These are phyloP conservation scores for Bryoglossum gracile DNA, from an alignment of 495 filamentous ascomycete genomes.

Conservation along the genomic window DNA sequence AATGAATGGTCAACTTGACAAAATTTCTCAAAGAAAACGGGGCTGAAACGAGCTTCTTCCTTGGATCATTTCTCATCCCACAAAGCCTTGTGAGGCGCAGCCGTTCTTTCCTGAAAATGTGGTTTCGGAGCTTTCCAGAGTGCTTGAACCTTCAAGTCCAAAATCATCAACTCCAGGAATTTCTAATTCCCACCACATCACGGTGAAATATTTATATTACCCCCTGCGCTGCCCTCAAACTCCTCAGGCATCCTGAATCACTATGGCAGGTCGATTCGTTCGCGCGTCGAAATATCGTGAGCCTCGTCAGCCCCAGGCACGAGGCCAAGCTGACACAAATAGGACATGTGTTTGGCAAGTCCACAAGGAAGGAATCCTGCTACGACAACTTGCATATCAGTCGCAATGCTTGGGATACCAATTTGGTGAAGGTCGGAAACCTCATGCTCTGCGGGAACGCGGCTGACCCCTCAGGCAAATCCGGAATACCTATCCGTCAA, in stretches of 20 bases:
- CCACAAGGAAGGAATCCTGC: slow-evolving; percentile 84
- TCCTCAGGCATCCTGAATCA: not conserved
- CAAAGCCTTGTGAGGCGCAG: not conserved
- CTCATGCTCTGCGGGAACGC: not conserved
- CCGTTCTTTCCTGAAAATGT: not conserved
- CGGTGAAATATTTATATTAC: slow-evolving; percentile 9
- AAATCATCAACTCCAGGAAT: not conserved
- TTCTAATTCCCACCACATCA: not conserved
- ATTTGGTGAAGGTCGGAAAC: slow-evolving; percentile 75
- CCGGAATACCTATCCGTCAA: slow-evolving; percentile 95
- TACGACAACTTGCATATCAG: slow-evolving; percentile 95
- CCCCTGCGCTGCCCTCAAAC: not conserved
- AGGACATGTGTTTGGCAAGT: slow-evolving; percentile 97
- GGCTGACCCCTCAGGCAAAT: slow-evolving; percentile 58
- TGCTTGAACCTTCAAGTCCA: not conserved
- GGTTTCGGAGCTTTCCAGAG: not conserved
- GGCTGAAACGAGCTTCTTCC: not conserved
- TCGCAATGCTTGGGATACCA: slow-evolving; percentile 98
- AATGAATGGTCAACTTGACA: not conserved
- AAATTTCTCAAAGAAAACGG: not conserved
- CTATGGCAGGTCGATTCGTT: slow-evolving; percentile 95
- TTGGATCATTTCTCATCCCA: not conserved
- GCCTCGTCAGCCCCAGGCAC: slow-evolving; percentile 31
- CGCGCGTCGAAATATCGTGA: slow-evolving; percentile 97
- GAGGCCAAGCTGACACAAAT: slow-evolving; percentile 18